Base-by-base conservation (phyloP, 768 basidiomycete genomes). In the Termitomyces sp. region DNA sequence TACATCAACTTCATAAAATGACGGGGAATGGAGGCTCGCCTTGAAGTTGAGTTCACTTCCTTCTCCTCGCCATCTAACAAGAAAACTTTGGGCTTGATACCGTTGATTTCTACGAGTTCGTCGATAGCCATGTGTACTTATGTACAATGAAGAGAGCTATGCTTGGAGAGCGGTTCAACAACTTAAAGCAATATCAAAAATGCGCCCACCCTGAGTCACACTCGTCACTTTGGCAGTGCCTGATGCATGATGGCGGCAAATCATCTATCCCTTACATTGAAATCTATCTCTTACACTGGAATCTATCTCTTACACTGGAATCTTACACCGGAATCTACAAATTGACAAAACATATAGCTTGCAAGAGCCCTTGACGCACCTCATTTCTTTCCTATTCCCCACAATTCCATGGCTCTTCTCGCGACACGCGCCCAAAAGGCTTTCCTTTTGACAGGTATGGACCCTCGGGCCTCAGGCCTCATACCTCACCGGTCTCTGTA, bases 401-500 rank as follows among this genome's bases (percentile, higher is more conserved):
- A 26, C 5, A 2, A 30, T 22, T 6, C 58, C 60, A 92, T 90
- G 89, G 80, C 83, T 51, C 75, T 84, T 45, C 70, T 93, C 51
- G 82, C 82, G 19, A 90, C 90, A 14, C 76, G 80, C 57, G 82
- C 90, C 22, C 90, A 92, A 64, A 75, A 76, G 58, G 80, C 79
- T 38, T 92, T 91, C 69, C 81, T 91, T 53, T 70, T 68, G 40
- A 89, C 85, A 55, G 83, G 89, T 90, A 68, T 64, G 85, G 70
- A 37, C 28, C 2, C 28, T 10, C 30, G 10, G 30, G 10, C 19
- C 35, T 10, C 30, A 32, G 30, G 10, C 19, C 35, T 19, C 32
- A 28, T 30, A 45, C 9, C 21, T 32, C 57, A 45, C 21, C 21
- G 17, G n/a, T 11, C 32, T 28, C 40, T 26, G 21, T 52, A 56